Percentiles rank a stretch among this genome's conserved stretches.
These are phyloP conservation scores for Moricandia arvensis DNA, from an alignment of 345 rosid genomes.

Conservation along the genomic window DNA sequence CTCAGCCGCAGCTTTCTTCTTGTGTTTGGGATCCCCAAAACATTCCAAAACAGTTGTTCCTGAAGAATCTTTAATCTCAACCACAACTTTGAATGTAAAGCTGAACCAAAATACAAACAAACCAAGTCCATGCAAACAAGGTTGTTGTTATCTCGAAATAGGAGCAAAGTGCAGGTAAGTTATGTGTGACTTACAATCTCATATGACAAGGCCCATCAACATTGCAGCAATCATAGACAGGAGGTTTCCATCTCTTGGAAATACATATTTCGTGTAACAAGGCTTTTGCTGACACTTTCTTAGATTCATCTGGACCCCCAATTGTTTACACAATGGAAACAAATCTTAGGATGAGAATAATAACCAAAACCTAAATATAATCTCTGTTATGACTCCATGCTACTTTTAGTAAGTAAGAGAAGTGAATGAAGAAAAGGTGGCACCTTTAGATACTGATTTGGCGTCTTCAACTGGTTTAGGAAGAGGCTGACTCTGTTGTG, in stretches of 20 bases:
- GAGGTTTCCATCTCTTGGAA: slow-evolving; percentile 51
- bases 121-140: not conserved
- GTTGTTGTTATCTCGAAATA: not conserved
- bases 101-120: slow-evolving; percentile 32
- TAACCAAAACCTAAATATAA: not conserved
- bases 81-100: slow-evolving; percentile 52
- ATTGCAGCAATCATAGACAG: slow-evolving; percentile 55
- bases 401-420: not conserved
- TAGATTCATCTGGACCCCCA: slow-evolving; percentile 35
- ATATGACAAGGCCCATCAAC: slow-evolving; percentile 58
- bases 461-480: not conserved
- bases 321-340: not conserved
- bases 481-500: not conserved
- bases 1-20: slow-evolving; percentile 62
- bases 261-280: slow-evolving; percentile 47
- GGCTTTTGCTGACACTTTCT: slow-evolving; percentile 40
- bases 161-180: not conserved
- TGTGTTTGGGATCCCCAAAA: slow-evolving; percentile 44
- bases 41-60: slow-evolving; percentile 42
- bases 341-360: not conserved
- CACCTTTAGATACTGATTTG: slow-evolving; percentile 22
- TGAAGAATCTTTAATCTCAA: slow-evolving; percentile 41
- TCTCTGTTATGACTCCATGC: not conserved
- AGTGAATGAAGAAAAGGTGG: not conserved
- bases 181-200: slow-evolving; percentile 49